Conservation (phyloP, 768 basidiomycete species). For the Auricularia heimuer region DNA sequence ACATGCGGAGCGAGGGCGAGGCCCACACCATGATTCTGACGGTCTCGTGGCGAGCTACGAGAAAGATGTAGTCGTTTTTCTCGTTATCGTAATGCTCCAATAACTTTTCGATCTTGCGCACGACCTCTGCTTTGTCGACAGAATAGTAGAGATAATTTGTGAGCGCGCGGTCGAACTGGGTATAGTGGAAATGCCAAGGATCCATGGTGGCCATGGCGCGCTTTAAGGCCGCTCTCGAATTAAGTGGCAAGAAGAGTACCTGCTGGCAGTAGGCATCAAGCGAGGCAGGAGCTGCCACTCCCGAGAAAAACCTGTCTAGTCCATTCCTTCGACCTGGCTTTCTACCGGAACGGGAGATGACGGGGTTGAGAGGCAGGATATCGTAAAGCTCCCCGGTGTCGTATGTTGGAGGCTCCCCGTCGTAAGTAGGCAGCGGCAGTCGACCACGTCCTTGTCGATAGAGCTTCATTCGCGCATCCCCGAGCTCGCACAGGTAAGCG, state of each 20-base stretch:
- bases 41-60: not conserved
- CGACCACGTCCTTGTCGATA: not conserved
- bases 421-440: not conserved
- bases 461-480: not conserved
- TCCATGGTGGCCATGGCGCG: not conserved
- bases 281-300: not conserved
- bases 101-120: not conserved
- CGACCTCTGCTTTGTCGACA: not conserved
- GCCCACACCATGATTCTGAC: not conserved
- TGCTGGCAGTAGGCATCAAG: not conserved
- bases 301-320: not conserved
- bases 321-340: not conserved
- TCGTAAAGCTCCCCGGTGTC: not conserved
- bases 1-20: not conserved
- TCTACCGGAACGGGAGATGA: not conserved
- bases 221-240: not conserved
- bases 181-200: not conserved
- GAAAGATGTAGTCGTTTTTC: not conserved
- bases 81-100: not conserved
- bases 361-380: not conserved
- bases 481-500: not conserved
- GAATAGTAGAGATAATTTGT: not conserved
- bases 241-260: not conserved
- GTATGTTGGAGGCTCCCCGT: not conserved
- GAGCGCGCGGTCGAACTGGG: not conserved